Evolutionary conservation across 108 stramenopile genomes (phyloP).

Genomic region (Skeletonema tropicum): DNA sequence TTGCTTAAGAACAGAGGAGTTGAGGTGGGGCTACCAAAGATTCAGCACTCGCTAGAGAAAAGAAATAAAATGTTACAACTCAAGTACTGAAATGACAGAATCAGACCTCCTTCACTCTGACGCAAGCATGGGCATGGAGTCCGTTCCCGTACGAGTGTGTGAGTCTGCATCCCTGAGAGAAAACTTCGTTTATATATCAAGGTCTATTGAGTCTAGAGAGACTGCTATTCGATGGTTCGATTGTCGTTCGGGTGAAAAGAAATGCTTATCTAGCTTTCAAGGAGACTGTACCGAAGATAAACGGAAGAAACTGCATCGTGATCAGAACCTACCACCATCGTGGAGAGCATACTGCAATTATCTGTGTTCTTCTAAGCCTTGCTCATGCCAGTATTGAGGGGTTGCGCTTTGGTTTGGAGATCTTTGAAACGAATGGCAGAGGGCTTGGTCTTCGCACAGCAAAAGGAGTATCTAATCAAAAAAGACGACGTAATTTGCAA

Average conservation of each 20-base stretch:
- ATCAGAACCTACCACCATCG: not conserved
- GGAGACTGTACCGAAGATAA: not conserved
- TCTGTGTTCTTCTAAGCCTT: not conserved
- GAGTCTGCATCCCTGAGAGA: not conserved
- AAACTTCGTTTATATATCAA: not conserved
- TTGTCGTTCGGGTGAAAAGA: not conserved
- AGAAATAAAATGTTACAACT: not conserved
- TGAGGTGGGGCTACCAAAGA: not conserved
- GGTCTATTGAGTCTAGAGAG: constrained; percentile 1
- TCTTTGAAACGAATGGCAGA: constrained; percentile 1
- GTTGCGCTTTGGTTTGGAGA: not conserved
- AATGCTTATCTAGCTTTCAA: not conserved
- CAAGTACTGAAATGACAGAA: not conserved
- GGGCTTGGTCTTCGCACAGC: constrained; percentile 1
- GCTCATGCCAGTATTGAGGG: not conserved
- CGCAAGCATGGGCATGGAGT: constrained; percentile 1
- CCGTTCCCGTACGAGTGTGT: not conserved
- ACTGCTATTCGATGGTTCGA: constrained; percentile 2
- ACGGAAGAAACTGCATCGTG: not conserved
- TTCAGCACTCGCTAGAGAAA: not conserved
- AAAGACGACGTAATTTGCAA: not conserved
- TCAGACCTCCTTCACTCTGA: not conserved
- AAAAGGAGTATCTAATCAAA: not conserved
- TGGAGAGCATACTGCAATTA: not conserved
- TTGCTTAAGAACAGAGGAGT: not conserved